Base-by-base conservation (phyloP, 23 red algal genomes). In the Pyropia haitanensis region DNA sequence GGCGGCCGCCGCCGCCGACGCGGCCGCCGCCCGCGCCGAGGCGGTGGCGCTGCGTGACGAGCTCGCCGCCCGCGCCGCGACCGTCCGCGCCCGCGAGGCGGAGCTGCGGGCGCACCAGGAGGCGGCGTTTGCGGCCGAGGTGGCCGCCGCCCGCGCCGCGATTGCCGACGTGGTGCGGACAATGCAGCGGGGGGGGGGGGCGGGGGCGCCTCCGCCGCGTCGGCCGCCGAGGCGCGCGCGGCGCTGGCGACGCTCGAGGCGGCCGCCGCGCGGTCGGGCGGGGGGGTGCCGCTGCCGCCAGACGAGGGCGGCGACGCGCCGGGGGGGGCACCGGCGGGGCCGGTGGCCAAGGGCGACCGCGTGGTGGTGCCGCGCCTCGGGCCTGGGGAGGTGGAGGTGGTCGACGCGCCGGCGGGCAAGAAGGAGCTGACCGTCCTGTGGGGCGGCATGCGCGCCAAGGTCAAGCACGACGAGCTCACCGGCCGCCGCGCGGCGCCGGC, bases 381-480 rank as follows among this genome's bases (percentile, higher is more conserved):
- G 1, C 56, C 22, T 0, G 54, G 51, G 16, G 50, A 56, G 21
- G 63, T 72, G 31, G 68, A 85, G 63, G 75, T 95, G 18, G 74
- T 95, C 21, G 65, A 86, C 18, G 48, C n/a, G 21, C 49, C 62
- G 13, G 49, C 61, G 16, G 70, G 58, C 23, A 80, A 80, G 58
- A 82, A 72, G 54, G 88, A 94, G 27, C 27, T 94, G 3, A 68
- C 76, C 32, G 88, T 94, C 2, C 55, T 65, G 15, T 65, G 76
- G 6, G 88, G 83, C 7, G 73, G 30, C 18, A 88, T 79, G 74
- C 72, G 33, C 32, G 83, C 67, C 26, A 88, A 72, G 58, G 83
- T 73, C 5, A 88, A 79, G 52, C 55, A 70, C 18, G 51, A 64
- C 15, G 75, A 79, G 60, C 33, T 78, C 0, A 57, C 68, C 14